A percentile compares a stretch with the other conserved stretches of the same genome.
Conservation (phyloP, 345 rosid species). For the Salix koriyanagi region DNA sequence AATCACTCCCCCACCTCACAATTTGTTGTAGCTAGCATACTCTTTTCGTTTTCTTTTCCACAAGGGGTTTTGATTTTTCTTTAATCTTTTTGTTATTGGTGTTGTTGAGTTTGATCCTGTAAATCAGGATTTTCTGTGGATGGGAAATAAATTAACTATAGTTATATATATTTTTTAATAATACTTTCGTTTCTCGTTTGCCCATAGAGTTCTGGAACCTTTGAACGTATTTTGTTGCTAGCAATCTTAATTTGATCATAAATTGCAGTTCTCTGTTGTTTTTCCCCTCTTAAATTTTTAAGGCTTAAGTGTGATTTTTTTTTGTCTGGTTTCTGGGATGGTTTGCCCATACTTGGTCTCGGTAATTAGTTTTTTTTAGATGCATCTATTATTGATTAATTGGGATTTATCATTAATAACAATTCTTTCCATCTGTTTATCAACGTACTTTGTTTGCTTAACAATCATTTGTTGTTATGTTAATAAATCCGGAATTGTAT, state of each 20-base stretch:
- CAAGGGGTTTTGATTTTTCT: not conserved
- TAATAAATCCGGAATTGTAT: no score
- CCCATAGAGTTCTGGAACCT: not conserved
- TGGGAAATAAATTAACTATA: not conserved
- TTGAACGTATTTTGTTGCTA: not conserved
- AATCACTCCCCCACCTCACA: not conserved
- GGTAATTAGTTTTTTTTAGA: not conserved
- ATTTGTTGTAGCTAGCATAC: not conserved
- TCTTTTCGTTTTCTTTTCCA: not conserved
- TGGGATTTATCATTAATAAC: not conserved
- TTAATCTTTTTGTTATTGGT: not conserved
- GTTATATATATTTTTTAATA: not conserved
- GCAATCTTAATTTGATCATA: not conserved
- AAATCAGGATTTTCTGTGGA: not conserved
- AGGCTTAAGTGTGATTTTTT: not conserved
- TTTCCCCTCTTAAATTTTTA: not conserved
- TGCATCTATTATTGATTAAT: not conserved
- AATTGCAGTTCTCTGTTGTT: not conserved
- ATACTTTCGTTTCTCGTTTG: not conserved
- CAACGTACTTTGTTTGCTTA: not conserved
- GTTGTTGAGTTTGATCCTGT: not conserved
- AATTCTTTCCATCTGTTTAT: not conserved
- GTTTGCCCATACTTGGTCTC: not conserved
- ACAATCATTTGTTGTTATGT: no score
- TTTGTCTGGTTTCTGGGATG: not conserved